These are phyloP conservation scores for Microcera coccophila DNA, from an alignment of 2,329 filamentous ascomycete species.

Conservation along the genomic window DNA sequence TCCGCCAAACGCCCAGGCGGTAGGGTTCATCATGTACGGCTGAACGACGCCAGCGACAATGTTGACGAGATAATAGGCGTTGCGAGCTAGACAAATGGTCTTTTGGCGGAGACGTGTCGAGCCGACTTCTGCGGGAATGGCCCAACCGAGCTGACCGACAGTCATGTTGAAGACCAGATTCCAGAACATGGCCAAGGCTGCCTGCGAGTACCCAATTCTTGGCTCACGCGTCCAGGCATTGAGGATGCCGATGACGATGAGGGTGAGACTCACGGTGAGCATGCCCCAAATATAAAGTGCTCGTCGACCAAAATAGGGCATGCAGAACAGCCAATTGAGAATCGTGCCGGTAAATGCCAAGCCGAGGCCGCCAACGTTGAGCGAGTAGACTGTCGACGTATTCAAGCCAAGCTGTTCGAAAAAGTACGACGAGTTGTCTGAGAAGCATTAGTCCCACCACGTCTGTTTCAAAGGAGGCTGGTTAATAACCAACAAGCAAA, in stretches of 20 bases:
- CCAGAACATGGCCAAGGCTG: not conserved
- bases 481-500: not conserved
- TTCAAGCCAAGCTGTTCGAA: constrained; percentile 1
- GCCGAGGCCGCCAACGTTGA: constrained; percentile 8
- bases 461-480: not conserved
- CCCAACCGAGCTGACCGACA: constrained; percentile 31
- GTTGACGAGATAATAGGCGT: constrained; percentile 23
- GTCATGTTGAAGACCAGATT: constrained; percentile 25
- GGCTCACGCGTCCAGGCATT: not conserved
- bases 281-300: constrained; percentile 37
- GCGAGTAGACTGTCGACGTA: constrained; percentile 1
- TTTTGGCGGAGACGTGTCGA: constrained; percentile 31
- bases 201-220: not conserved
- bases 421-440: not conserved
- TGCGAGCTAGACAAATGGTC: constrained; percentile 28
- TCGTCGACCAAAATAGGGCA: constrained; percentile 35
- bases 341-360: constrained; percentile 29
- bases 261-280: constrained; percentile 28
- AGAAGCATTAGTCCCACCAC: not conserved
- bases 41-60: constrained; percentile 25
- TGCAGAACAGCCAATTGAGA: constrained; percentile 35
- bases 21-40: constrained; percentile 33
- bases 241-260: constrained; percentile 34
- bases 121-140: constrained; percentile 31
- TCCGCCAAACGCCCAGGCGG: constrained; percentile 31